Evolutionary conservation across 805 yeast species (phyloP), one percentile per base, ranked within the genome.

Genomic region (Candida montana): DNA sequence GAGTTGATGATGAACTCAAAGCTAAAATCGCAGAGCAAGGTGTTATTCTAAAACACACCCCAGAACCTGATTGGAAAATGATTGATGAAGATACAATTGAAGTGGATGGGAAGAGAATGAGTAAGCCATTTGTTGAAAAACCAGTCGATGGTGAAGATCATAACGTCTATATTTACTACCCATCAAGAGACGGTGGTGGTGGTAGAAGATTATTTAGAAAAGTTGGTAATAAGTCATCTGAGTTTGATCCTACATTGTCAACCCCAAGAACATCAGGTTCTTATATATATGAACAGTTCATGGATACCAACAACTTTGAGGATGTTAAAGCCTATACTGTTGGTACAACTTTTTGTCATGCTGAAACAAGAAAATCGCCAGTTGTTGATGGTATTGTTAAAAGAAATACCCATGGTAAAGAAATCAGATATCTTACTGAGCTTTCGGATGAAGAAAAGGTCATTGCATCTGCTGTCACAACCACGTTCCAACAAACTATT

Each of bases 111-210:
- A 62, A 75, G 53, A 67, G 68, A 8, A 67, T 93, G 67, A 71
- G 69, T 31, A 93, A 93, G 59, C 99, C 99, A 7, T 93, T 81
- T 70, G 99, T 93, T 27, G 99, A 93, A 62, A 93, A 93, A 53
- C 99, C 99, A 1, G 98, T 90, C 4, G 96, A 93, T 62, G 99
- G 99, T 41, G 99, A 93, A 64, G 96, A 93, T 63, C 99, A 93
- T 64, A 93, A 93, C 58, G 91, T 93, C 35, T 86, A 83, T 61
- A 90, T 93, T 31, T 93, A 93, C 64, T 93, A 91, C 61, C 83
- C 90, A 28, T 75, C 77, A 43, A 75, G 83, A 44, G 83, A 84
- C 39, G 99, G 99, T 35, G 99, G 99, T 43, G 99, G 99, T 50
- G 99, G 99, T 21, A 74, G 99, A 47, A 73, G 95, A 39, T 68